Evolutionary conservation across 179 eudicot species (phyloP).

Genomic region (Nepenthes alata): DNA sequence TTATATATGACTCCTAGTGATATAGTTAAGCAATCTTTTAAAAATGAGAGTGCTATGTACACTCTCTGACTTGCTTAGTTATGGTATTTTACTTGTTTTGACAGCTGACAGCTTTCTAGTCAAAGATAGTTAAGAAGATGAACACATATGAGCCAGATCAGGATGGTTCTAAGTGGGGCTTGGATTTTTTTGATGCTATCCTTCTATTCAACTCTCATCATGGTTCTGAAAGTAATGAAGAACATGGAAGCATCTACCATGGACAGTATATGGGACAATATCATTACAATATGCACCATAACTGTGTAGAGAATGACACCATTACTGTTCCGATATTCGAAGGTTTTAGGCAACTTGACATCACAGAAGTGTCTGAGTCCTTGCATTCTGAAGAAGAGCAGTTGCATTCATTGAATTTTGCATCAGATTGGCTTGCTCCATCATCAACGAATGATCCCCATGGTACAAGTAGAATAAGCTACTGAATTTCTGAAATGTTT

Average conservation of each 20-base stretch:
- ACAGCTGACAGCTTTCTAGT: too few relatives aligned
- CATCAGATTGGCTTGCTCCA: constrained; percentile 39
- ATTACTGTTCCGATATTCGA: constrained; percentile 38
- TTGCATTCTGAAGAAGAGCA: constrained; percentile 35
- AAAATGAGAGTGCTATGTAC: too few relatives aligned
- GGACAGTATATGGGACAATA: constrained; percentile 34
- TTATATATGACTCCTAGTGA: too few relatives aligned
- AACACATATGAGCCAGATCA: constrained; percentile 50
- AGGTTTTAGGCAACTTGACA: constrained; percentile 48
- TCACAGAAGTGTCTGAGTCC: constrained; percentile 42
- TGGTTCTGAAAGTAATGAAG: constrained; percentile 33
- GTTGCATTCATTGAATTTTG: constrained; percentile 25
- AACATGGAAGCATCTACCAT: constrained; percentile 42
- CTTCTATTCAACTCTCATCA: constrained; percentile 46
- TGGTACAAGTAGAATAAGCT: constrained; percentile 18
- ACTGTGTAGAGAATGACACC: constrained; percentile 42
- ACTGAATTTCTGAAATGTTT: constrained; percentile 6
- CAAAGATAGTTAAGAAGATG: constrained; percentile 11
- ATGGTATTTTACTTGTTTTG: too few relatives aligned
- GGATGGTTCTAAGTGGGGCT: constrained; percentile 59
- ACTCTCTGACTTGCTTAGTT: too few relatives aligned
- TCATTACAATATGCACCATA: constrained; percentile 22
- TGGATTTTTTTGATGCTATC: constrained; percentile 37
- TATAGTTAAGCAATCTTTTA: too few relatives aligned
- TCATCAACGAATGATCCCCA: constrained; percentile 39